Evolutionary conservation across 768 basidiomycete species (phyloP), one percentile per base, ranked within the genome.

Genomic region (Cyclocybe aegerita): DNA sequence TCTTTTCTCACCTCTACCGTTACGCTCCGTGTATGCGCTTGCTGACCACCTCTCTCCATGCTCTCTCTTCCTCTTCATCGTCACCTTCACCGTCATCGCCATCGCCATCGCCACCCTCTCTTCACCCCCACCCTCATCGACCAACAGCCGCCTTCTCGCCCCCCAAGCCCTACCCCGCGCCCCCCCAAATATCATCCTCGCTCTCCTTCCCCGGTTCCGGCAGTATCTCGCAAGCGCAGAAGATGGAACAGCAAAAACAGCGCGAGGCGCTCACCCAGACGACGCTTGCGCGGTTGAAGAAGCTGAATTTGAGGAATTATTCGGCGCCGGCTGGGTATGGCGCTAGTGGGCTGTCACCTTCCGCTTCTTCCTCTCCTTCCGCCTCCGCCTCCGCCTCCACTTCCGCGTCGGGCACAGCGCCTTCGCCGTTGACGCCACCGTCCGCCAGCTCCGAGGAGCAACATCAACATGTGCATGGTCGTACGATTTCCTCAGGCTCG

Each of bases 231-330:
- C 50, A 56, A 29, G 50, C 49, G 23, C 49, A 50, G 31, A 36
- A 23, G 32, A 43, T 37, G 36, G 49, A 15, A 41, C 60, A 45
- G 11, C 47, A 52, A 35, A 43, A 55, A 9, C 57, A 62, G 34
- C 56, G 54, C 11, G 58, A 63, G 35, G 59, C 60, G 7, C 42
- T 67, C 12, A 63, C 72, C 0, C 67, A 73, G 53, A 69, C 66
- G 7, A 69, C 70, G 5, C 53, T 71, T 6, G 55, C 58, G 30
- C 53, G 70, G 34, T 53, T 75, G 15, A 67, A 65, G 50, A 67
- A 68, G 60, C 63, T 81, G 39, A 75, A 71, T 44, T 59, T 80
- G 50, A 67, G 66, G 54, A 81, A 80, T 63, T 81, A 81, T 55
- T 76, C 78, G 7, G 76, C 77, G 5, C 79, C 80, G n/a, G 50